Base-by-base conservation (phyloP, 495 filamentous ascomycete genomes). In the Aspergillus bertholletiae region DNA sequence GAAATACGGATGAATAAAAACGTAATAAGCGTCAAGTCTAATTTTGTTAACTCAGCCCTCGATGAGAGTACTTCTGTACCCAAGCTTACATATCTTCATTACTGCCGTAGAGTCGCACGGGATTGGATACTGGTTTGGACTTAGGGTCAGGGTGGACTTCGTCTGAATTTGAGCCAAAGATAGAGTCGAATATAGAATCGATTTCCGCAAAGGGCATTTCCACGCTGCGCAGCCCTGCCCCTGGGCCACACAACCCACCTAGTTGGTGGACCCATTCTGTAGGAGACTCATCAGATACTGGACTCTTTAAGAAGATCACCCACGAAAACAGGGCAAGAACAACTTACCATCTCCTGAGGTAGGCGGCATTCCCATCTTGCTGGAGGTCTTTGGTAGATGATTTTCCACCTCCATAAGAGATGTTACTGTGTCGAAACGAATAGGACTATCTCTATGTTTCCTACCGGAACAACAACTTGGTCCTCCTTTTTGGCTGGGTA, bases 21-120 rank as follows among this genome's bases (percentile, higher is more conserved):
- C 69, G 54, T 79, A 80, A 59, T 79, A 80, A 2, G 74, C 77
- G 46, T 74, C 70, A 46, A 79, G 54, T 58, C 77, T 80, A 50
- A 24, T 44, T 26, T 21, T 5, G 39, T 46, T 20, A 51, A 35
- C 37, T 44, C 17, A 13, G 1, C 5, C 18, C 11, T n/a, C 7
- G 22, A 13, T 26, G 26, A 11, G 11, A 22, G 26, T 15, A 20
- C 28, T 7, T 20, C 7, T 8, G 21, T 11, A 13, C 6, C 17
- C 30, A 9, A 48, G 53, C 62, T 60, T 56, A 60, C 63, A 65
- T 57, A 18, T 62, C 59, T 46, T 56, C 54, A 40, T 65, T 57
- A 28, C 59, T 65, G 21, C 55, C 57, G 23, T 62, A 65, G 5
- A 61, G 21, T 15, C 56, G 55, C 2, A 61, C 54, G 7, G 35